Base-by-base conservation (phyloP, 208 protist species). In the Trypanosoma cruzi region DNA sequence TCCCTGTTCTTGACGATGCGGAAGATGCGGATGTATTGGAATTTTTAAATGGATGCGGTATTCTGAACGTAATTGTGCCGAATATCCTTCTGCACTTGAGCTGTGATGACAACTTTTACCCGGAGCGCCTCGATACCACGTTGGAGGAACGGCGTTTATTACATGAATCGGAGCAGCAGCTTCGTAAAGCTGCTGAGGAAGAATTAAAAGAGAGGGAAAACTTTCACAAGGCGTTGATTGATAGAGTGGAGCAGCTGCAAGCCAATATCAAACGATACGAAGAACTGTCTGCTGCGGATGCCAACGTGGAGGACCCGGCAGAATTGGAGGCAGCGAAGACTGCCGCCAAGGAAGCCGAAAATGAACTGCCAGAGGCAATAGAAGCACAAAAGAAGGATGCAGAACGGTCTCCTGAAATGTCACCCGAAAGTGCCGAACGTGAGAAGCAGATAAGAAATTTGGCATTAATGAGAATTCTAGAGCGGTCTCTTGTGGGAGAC, bases 41-140 rank as follows among this genome's bases (percentile, higher is more conserved):
- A 2, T 83, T 87, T 46, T 55, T 81, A 55, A 71, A 79, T 28
- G 57, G 74, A 14, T 82, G 76, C 44, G 70, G 77, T n/a, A 36
- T 95, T 34, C 22, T 82, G 8, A 76, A 80, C 46, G 62, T 70
- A 8, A 37, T 77, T 42, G 24, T 83, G 26, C 90, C 88, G 10
- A 81, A 60, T 56, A 46, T 78, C 55, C 81, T 96, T 54, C 75
- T 94, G 44, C 78, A 93, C 36, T 36, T 94, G 24, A 76, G 74
- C 34, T 83, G 76, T 50, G 79, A 84, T 29, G 62, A 74, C 22
- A 73, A 73, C 1, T 70, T 90, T 60, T 79, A 89, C 29, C 22
- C 28, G 8, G 82, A 83, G 29, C 72, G 76, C 36, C 59, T 71
- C 29, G 34, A 37, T 3, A 59, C 73, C 10, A 71, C 52, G 55